A percentile compares a stretch with the other conserved stretches of the same genome.
phyloP scores from a whole-genome alignment of 441 rosid genomes.

The Omphalea diandra region DNA sequence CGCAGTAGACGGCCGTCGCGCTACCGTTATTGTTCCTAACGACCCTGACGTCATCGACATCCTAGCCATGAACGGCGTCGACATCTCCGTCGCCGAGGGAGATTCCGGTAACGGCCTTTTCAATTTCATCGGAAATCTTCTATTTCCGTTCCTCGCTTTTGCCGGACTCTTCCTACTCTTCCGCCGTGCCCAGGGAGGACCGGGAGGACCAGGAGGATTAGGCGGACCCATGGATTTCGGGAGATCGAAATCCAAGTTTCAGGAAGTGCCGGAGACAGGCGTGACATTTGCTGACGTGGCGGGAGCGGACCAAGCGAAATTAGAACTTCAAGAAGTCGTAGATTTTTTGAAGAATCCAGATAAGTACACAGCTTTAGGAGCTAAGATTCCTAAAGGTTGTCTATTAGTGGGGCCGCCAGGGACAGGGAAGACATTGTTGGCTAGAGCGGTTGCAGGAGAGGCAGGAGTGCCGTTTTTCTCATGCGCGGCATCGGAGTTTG shows the following conservation, averaged over 20 bases:
- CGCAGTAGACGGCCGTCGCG: slow-evolving; percentile 89
- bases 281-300: slow-evolving; percentile 89
- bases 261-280: slow-evolving; percentile 96
- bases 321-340: slow-evolving; percentile 90
- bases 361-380: slow-evolving; percentile 90
- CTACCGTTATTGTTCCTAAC: slow-evolving; percentile 71
- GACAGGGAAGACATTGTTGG: slow-evolving; percentile 81
- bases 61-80: slow-evolving; percentile 91
- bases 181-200: slow-evolving; percentile 84
- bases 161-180: slow-evolving; percentile 84
- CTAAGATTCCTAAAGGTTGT: slow-evolving; percentile 94
- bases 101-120: slow-evolving; percentile 79
- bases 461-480: slow-evolving; percentile 83
- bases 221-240: slow-evolving; percentile 99
- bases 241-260: slow-evolving; percentile 85
- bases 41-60: slow-evolving; percentile 95
- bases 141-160: slow-evolving; percentile 75
- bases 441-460: slow-evolving; percentile 87
- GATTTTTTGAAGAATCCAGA: slow-evolving; percentile 94
- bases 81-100: slow-evolving; percentile 88
- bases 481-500: slow-evolving; percentile 85
- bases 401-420: slow-evolving; percentile 92
- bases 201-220: slow-evolving; percentile 91
- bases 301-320: slow-evolving; percentile 90
- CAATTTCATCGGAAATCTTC: slow-evolving; percentile 65